Base-by-base conservation (phyloP, 2,329 filamentous ascomycete genomes). In the Colletotrichum theobromicola region DNA sequence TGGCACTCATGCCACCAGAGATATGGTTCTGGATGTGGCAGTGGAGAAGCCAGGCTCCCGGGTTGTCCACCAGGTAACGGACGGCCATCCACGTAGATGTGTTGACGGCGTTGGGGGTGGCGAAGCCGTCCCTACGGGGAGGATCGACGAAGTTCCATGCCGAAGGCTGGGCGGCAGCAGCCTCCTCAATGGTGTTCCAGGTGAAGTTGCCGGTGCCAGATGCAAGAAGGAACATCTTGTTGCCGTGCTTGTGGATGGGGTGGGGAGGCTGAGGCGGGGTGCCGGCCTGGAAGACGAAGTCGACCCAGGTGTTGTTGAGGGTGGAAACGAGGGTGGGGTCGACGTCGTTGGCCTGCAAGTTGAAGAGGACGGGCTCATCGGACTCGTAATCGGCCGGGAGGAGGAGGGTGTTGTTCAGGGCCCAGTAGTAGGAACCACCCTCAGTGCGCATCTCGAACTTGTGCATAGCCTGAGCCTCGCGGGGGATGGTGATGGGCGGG, bases 211-310 rank as follows among this genome's bases (percentile, higher is more conserved):
- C 89, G 0, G 77, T 77, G 3, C 90, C 91, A 0, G 82, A 72
- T 2, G 91, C 91, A 37, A 93, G 85, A 24, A 88, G 82, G 77
- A 86, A 92, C 82, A 89, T 90, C 79, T 91, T 91, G 77, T 88
- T 90, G 61, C 88, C 88, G 81, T 93, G 91, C 83, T 92, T 92
- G 85, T 93, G 91, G 65, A 93, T 89, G 0, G 90, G 89, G 73
- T 93, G 91, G 12, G 88, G 84, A 6, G 88, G 90, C 77, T 90
- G 88, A 8, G 88, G 82, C 4, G 82, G 81, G 3, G 79, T 79
- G n/a, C 81, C 79, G 3, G 87, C 82, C 34, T 85, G 81, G 73
- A 91, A 84, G 75, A 92, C 83, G n/a, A 91, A 78, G 77, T 92
- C 90, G 10, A 92, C 83, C 90, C 90, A 91, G 3, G 86, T 84